phyloP scores from a whole-genome alignment of 2,329 filamentous ascomycete species.

The Paraphoma chrysanthemicola region DNA sequence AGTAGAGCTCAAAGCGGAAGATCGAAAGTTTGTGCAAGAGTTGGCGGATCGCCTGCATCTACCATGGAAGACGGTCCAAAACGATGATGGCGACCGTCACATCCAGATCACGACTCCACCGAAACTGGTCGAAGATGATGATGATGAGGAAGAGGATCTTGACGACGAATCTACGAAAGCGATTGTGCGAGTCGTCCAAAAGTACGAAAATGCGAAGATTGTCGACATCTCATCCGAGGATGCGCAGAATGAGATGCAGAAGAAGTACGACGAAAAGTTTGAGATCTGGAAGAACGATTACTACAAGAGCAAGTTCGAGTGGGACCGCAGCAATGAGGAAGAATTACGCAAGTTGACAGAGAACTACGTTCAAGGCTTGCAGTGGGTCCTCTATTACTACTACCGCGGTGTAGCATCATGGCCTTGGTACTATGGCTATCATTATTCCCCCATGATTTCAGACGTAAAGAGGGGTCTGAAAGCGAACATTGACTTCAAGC shows the following conservation, averaged over 20 bases:
- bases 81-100: constrained; percentile 71
- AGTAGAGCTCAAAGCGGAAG: constrained; percentile 74
- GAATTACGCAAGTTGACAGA: constrained; percentile 85
- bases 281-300: constrained; percentile 93
- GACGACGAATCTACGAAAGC: constrained; percentile 86
- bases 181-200: constrained; percentile 82
- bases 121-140: constrained; percentile 58
- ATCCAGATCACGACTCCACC: constrained; percentile 68
- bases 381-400: constrained; percentile 99
- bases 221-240: constrained; percentile 81
- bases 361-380: constrained; percentile 96
- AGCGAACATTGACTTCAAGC: constrained; percentile 88
- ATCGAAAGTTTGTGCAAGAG: constrained; percentile 92
- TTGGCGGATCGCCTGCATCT: constrained; percentile 74
- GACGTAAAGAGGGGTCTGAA: constrained; percentile 88
- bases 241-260: constrained; percentile 77
- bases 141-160: constrained; percentile 71
- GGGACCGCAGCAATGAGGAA: constrained; percentile 79
- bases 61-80: constrained; percentile 68
- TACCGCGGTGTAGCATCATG: constrained; percentile 96
- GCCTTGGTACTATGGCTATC: constrained; percentile 98
- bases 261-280: constrained; percentile 91
- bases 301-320: constrained; percentile 89
- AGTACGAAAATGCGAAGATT: constrained; percentile 88
- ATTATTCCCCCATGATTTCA: constrained; percentile 97